Conservation (phyloP, 805 yeast species). For the Blastobotrys chiropterorum region DNA sequence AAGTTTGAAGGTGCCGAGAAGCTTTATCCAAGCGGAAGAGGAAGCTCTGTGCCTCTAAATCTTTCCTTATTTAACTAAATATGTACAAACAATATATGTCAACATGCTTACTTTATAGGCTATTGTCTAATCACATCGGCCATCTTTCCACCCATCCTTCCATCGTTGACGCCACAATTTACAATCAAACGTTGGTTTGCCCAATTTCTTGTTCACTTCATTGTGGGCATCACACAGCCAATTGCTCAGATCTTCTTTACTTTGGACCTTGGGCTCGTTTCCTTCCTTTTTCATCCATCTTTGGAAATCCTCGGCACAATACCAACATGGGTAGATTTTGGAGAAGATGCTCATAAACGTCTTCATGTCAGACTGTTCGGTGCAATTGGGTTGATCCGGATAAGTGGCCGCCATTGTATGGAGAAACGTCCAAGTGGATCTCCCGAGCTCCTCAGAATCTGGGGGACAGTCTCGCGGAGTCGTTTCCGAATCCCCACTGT, state of each 20-base stretch:
- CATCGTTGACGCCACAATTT: slow-evolving; percentile 88
- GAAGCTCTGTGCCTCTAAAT: slow-evolving; percentile 82
- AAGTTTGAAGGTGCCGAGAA: slow-evolving; percentile 64
- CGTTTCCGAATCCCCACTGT: slow-evolving; percentile 13
- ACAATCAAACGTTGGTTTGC: slow-evolving; percentile 84
- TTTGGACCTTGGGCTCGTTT: slow-evolving; percentile 35
- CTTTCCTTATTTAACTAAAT: slow-evolving; percentile 35
- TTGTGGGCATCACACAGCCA: slow-evolving; percentile 98
- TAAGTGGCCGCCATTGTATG: slow-evolving; percentile 88
- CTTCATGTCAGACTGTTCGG: slow-evolving; percentile 64
- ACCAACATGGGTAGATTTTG: slow-evolving; percentile 86
- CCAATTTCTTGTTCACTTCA: slow-evolving; percentile 79
- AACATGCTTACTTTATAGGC: neutral
- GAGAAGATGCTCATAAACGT: slow-evolving; percentile 67
- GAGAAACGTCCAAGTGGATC: slow-evolving; percentile 85
- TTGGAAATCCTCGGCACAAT: slow-evolving; percentile 82
- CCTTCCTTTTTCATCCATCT: slow-evolving; percentile 47
- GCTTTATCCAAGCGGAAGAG: slow-evolving; percentile 92
- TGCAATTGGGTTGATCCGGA: slow-evolving; percentile 58
- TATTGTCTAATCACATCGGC: slow-evolving; percentile 41
- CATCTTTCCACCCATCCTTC: slow-evolving; percentile 89
- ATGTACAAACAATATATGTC: slow-evolving; percentile 6
- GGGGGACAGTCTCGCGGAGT: slow-evolving; percentile 64
- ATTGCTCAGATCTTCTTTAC: slow-evolving; percentile 70
- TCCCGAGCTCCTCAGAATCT: slow-evolving; percentile 73